These are phyloP conservation scores for Prototheca wickerhamii DNA, from an alignment of 163 green algal species.

Conservation along the genomic window DNA sequence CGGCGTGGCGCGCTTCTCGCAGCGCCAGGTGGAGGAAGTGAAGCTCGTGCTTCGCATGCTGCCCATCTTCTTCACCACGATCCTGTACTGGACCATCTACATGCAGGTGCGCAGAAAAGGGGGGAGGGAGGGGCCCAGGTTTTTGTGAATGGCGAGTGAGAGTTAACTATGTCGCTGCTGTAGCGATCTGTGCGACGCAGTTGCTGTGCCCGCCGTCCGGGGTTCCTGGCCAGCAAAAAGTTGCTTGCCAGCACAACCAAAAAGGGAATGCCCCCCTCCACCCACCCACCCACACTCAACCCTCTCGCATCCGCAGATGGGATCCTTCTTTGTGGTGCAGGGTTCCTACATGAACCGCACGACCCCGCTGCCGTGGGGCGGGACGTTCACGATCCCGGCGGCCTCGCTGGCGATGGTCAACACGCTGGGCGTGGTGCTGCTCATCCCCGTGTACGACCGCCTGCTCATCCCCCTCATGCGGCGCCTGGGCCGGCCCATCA, in stretches of 20 bases:
- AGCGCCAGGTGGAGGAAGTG: conserved; percentile 83
- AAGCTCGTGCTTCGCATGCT: conserved; percentile 83
- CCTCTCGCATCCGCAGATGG: conserved; percentile 55
- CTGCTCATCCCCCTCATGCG: conserved; percentile 44
- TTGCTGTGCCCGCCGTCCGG: background rate
- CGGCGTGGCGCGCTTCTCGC: conserved; percentile 41
- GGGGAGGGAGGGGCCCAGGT: background rate
- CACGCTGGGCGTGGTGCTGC: conserved; percentile 70
- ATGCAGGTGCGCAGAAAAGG: conserved; percentile 35
- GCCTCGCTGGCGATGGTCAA: conserved; percentile 66
- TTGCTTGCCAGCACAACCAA: background rate
- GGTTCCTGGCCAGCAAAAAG: too few relatives aligned
- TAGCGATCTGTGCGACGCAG: background rate
- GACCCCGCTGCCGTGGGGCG: conserved; percentile 15
- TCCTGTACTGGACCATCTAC: conserved; percentile 89
- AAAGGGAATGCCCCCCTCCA: background rate
- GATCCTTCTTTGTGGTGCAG: conserved; percentile 82
- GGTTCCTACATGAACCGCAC: conserved; percentile 66
- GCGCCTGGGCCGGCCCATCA: conserved; percentile 38
- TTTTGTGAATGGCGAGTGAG: too few relatives aligned
- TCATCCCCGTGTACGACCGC: conserved; percentile 68
- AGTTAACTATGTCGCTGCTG: too few relatives aligned
- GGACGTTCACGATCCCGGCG: conserved; percentile 27
- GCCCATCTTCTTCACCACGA: conserved; percentile 79
- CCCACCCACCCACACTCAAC: background rate